Evolutionary conservation across 306 rosid species (phyloP).

Genomic region (Cucumis melo): DNA sequence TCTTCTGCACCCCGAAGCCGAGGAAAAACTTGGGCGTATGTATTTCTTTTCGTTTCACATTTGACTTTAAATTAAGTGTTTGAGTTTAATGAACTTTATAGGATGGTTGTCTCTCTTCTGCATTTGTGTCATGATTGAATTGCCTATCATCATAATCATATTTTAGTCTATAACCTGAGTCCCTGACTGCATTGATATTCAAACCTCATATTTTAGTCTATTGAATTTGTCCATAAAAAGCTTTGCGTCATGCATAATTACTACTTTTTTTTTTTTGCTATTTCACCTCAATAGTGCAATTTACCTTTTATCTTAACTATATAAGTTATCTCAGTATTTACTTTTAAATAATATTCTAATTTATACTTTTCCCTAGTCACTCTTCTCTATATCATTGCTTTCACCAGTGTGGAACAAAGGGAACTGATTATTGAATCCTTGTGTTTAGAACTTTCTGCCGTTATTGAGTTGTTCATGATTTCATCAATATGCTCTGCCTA

Average conservation of each 20-base stretch:
- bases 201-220: not conserved
- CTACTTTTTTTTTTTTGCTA: not conserved
- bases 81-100: not conserved
- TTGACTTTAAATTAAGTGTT: not conserved
- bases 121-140: not conserved
- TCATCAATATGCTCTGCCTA: not conserved
- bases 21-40: constrained; percentile 78
- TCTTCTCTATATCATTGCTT: not conserved
- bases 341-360: not conserved
- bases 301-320: not conserved
- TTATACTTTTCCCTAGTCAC: not conserved
- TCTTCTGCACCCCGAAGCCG: constrained; percentile 61
- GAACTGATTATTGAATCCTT: not conserved
- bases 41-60: not conserved
- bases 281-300: not conserved
- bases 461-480: not conserved
- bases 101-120: not conserved
- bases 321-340: not conserved
- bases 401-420: not conserved
- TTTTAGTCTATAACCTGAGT: not conserved
- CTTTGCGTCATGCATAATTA: not conserved
- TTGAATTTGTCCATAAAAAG: not conserved
- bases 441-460: too few species aligned
- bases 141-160: not conserved
- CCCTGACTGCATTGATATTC: not conserved